A percentile compares a stretch with the other conserved stretches of the same genome.
phyloP scores from a whole-genome alignment of 108 stramenopile genomes.

The Bacterosira constricta region DNA sequence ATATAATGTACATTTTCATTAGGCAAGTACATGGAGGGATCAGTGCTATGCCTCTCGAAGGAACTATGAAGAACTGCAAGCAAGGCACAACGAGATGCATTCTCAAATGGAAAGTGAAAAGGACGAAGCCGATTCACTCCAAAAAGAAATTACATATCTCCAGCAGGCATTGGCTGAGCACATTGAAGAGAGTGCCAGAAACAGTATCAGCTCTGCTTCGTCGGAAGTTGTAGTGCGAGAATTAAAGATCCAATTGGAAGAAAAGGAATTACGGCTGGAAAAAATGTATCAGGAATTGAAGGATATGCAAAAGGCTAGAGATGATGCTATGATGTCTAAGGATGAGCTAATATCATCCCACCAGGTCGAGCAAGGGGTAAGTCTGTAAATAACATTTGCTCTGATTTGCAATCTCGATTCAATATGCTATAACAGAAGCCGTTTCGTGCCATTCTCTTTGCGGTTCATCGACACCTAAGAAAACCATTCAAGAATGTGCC shows the following conservation, averaged over 20 bases:
- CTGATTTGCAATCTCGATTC: background rate
- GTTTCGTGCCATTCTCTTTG: too few species aligned
- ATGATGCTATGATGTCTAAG: constrained; percentile 13
- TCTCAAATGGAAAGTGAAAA: constrained; percentile 7
- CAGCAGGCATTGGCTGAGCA: constrained; percentile 14
- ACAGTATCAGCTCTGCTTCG: background rate
- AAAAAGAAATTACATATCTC: constrained; percentile 26
- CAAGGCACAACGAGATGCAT: constrained; percentile 8
- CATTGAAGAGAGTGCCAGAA: background rate
- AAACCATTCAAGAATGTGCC: constrained; percentile 8
- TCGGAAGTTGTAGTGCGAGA: constrained; percentile 19
- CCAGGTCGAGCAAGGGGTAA: constrained; percentile 15
- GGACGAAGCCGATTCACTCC: background rate
- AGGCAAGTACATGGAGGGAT: constrained; percentile 32
- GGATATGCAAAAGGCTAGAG: constrained; percentile 25
- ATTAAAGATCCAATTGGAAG: constrained; percentile 19
- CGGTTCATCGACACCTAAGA: too few species aligned
- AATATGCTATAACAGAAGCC: too few species aligned
- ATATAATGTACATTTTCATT: background rate
- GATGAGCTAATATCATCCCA: constrained; percentile 26
- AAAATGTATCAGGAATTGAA: constrained; percentile 23
- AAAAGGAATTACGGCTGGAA: constrained; percentile 12
- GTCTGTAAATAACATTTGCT: background rate
- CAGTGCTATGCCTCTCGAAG: constrained; percentile 17
- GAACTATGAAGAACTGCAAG: constrained; percentile 8